phyloP scores from a whole-genome alignment of 2,329 filamentous ascomycete species.

The Fusarium bulbicola region DNA sequence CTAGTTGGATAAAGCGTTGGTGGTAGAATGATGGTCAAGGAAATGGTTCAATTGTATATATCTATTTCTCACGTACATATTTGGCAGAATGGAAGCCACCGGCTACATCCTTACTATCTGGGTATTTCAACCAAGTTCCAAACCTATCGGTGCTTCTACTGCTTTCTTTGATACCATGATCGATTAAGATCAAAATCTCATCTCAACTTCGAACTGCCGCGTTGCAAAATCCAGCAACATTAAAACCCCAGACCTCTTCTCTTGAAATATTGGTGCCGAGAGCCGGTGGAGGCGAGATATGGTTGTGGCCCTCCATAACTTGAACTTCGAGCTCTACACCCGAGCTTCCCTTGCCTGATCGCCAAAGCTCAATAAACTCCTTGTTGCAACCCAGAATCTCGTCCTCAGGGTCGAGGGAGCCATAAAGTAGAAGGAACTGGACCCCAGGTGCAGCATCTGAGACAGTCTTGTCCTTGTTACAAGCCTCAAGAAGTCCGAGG shows the following conservation, averaged over 20 bases:
- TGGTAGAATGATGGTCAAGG: not conserved
- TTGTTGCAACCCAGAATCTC: not conserved
- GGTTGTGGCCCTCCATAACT: not conserved
- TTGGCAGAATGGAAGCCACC: not conserved
- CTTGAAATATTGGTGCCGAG: not conserved
- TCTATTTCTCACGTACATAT: not conserved
- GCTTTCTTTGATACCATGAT: not conserved
- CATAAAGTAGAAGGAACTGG: not conserved
- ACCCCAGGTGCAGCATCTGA: not conserved
- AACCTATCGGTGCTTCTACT: fast-evolving
- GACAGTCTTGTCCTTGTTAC: not conserved
- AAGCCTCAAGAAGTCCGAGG: not conserved
- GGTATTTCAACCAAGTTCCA: fast-evolving
- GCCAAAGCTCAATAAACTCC: not conserved
- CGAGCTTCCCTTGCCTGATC: not conserved
- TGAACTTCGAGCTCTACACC: not conserved
- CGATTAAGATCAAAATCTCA: not conserved
- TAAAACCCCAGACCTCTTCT: not conserved
- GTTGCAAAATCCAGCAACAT: not conserved
- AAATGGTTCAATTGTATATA: not conserved
- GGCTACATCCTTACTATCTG: not conserved
- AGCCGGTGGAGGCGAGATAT: not conserved
- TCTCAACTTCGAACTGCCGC: not conserved
- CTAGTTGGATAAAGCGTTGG: no score
- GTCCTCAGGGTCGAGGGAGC: not conserved